A percentile compares a stretch with the other conserved stretches of the same genome.
Evolutionary conservation across 73 alveolate species (phyloP).

Genomic region (Uronychia setigera): DNA sequence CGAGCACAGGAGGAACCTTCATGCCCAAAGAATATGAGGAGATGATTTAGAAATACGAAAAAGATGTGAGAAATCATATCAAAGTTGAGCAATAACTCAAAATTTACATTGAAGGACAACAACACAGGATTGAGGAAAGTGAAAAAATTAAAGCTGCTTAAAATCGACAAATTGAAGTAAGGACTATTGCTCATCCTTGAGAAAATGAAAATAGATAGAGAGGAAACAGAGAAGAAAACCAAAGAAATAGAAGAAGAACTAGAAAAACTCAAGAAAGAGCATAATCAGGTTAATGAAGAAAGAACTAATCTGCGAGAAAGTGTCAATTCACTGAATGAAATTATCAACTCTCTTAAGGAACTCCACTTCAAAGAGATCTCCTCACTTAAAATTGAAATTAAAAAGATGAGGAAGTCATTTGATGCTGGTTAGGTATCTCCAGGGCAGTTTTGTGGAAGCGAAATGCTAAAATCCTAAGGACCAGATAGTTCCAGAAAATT

Average conservation of each 20-base stretch:
- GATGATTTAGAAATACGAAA: constrained; percentile 42
- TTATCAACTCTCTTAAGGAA: background rate
- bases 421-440: background rate
- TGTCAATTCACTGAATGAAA: background rate
- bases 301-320: background rate
- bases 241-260: background rate
- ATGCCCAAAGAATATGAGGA: constrained; percentile 53
- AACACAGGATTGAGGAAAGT: constrained; percentile 29
- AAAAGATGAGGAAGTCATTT: background rate
- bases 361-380: background rate
- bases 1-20: background rate
- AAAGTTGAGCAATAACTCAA: constrained; percentile 49
- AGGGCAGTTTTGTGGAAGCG: background rate
- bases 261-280: background rate
- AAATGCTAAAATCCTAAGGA: background rate
- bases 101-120: constrained; percentile 40
- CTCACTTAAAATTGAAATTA: background rate
- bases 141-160: background rate
- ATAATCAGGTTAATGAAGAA: background rate
- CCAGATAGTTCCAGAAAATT: background rate
- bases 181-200: background rate
- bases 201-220: background rate
- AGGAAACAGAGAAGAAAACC: background rate
- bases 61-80: constrained; percentile 54
- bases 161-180: background rate